Percentiles rank a stretch among this genome's conserved stretches.
Evolutionary conservation across 2,329 filamentous ascomycete genomes (phyloP).

Genomic region (Fusarium tanahbumbuense): DNA sequence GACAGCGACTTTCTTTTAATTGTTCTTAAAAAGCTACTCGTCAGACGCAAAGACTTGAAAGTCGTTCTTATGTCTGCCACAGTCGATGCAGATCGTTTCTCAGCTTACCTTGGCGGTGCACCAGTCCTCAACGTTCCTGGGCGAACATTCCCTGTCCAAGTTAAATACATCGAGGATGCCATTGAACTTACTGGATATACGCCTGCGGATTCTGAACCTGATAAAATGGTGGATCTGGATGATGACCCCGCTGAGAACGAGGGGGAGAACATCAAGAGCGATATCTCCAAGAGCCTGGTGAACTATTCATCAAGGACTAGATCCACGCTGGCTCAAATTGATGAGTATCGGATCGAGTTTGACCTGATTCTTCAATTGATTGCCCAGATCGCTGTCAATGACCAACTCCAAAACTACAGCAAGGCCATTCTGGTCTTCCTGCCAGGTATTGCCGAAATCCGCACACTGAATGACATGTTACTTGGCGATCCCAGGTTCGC

Average conservation of each 20-base stretch:
- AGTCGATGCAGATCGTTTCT: conserved; percentile 92
- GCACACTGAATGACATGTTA: conserved; percentile 87
- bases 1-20: conserved; percentile 97
- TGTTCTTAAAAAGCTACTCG: conserved; percentile 84
- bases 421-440: conserved; percentile 95
- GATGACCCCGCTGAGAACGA: conserved; percentile 68
- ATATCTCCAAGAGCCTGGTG: conserved; percentile 73
- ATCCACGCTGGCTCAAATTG: conserved; percentile 78
- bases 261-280: conserved; percentile 63
- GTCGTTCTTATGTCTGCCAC: conserved; percentile 98
- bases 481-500: conserved; percentile 80
- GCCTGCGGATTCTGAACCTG: conserved; percentile 56
- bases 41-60: conserved; percentile 83
- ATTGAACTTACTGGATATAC: conserved; percentile 86
- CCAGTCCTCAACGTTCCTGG: conserved; percentile 92
- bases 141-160: conserved; percentile 90
- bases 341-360: conserved; percentile 93
- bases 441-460: conserved; percentile 93
- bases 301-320: conserved; percentile 82
- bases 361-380: conserved; percentile 86
- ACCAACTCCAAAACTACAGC: conserved; percentile 77
- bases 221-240: conserved; percentile 71
- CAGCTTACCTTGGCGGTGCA: conserved; percentile 84
- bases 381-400: conserved; percentile 76
- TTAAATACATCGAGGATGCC: conserved; percentile 91